Conservation (phyloP, 371 early-diverging fungal species). For the Lichtheimia corymbifera region DNA sequence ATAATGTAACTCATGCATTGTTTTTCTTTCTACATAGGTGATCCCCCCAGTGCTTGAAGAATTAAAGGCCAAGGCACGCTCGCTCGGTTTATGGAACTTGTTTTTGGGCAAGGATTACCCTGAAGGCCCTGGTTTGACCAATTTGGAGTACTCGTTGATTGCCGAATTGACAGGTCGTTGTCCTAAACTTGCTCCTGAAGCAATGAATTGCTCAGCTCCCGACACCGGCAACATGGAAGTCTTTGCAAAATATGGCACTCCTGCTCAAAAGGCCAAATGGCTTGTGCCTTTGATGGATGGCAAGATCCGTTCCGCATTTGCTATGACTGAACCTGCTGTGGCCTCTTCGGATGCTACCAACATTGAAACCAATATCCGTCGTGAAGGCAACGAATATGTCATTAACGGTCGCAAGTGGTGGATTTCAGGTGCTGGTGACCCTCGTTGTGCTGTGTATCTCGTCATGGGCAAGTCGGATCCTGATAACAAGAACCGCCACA, state of each 20-base stretch:
- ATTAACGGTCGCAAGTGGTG: conserved; percentile 97
- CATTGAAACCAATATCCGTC: conserved; percentile 81
- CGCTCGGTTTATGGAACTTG: conserved; percentile 95
- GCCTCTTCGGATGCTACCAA: conserved; percentile 97
- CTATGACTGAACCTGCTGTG: conserved; percentile 95
- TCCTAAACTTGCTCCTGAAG: conserved; percentile 79
- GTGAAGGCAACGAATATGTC: conserved; percentile 71
- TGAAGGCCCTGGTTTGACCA: conserved; percentile 87
- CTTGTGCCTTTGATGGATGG: conserved; percentile 86
- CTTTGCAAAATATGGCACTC: conserved; percentile 90
- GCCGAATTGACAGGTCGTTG: conserved; percentile 89
- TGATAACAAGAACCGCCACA: conserved; percentile 69
- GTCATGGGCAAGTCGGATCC: conserved; percentile 89
- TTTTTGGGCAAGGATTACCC: conserved; percentile 79
- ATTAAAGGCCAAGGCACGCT: conserved; percentile 84
- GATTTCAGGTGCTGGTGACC: conserved; percentile 95
- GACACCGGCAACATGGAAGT: conserved; percentile 99
- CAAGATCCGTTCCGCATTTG: conserved; percentile 94
- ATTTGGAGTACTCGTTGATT: conserved; percentile 90
- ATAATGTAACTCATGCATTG: too few species aligned
- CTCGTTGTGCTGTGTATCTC: conserved; percentile 85
- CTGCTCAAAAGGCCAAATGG: conserved; percentile 85
- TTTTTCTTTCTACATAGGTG: conserved; percentile 29
- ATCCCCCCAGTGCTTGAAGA: conserved; percentile 85
- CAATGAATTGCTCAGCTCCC: conserved; percentile 92